Conservation (phyloP, 805 yeast genomes). For the Ogataea ramenticola region DNA sequence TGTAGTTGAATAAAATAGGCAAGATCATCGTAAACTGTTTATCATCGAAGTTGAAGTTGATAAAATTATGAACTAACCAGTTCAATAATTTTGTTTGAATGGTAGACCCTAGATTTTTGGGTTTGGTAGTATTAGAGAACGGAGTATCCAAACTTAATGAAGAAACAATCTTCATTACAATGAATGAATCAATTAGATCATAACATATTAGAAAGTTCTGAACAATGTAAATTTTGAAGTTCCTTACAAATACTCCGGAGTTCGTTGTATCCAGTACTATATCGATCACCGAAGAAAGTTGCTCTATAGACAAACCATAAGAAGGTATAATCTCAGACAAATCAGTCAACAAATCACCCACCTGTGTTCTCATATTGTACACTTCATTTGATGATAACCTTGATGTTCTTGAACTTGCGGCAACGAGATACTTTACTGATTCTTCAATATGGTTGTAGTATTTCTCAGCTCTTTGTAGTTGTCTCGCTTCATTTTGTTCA, state of each 20-base stretch:
- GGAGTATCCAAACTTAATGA: constrained; percentile 13
- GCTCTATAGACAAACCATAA: constrained; percentile 15
- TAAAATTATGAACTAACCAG: constrained; percentile 15
- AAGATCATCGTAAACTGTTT: constrained; percentile 12
- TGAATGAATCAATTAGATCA: constrained; percentile 16
- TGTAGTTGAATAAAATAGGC: constrained; percentile 17
- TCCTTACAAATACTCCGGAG: constrained; percentile 5
- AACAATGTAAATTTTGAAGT: constrained; percentile 10
- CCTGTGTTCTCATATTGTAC: not conserved
- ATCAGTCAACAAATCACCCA: not conserved
- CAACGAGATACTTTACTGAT: not conserved
- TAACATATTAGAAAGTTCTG: constrained; percentile 9
- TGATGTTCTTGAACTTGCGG: not conserved
- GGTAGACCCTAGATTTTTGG: constrained; percentile 4
- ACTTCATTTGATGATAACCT: not conserved
- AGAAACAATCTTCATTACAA: constrained; percentile 14
- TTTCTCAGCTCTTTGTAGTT: not conserved
- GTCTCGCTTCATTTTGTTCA: not conserved
- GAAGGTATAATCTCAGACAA: constrained; percentile 8
- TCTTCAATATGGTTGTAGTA: not conserved
- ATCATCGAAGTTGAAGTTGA: constrained; percentile 12
- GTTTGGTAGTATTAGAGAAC: not conserved
- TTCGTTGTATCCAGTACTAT: constrained; percentile 12
- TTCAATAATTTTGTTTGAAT: constrained; percentile 14
- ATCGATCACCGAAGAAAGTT: constrained; percentile 14